Evolutionary conservation across 2,329 filamentous ascomycete genomes (phyloP), one percentile per base, ranked within the genome.

Genomic region (Calonectria leucothoes): DNA sequence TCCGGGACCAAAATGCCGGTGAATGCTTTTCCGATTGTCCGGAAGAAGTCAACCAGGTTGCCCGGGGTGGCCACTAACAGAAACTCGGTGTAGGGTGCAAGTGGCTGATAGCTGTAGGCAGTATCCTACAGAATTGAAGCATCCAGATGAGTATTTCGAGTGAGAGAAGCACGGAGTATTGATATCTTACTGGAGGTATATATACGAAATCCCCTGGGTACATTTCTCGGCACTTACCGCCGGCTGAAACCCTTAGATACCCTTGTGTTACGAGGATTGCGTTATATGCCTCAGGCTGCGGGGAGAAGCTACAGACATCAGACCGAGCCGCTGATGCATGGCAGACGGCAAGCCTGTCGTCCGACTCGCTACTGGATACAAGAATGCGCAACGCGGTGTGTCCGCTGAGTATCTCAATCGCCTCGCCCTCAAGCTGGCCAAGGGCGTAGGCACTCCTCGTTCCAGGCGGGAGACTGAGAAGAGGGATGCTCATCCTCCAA

Each of bases 221-320:
- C 29, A 70, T 29, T 6, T 70, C 68, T 2, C 68, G 59, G 31
- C 61, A 65, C 11, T 14, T 23, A 2, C 66, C 35, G 27, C 48
- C 68, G 10, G 14, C 25, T 8, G 31, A 52, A 20, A 70, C 6
- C 31, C 35, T 70, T 35, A 66, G 3, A 35, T 37, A 48, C 1
- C 68, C 68, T 14, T 70, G 65, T 17, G 48, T 66, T n/a, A 64
- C 33, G 3, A 70, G n/a, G 59, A 70, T 48, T 17, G 68, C 59
- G 23, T 45, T 65, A 17, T 70, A 61, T 61, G 55, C 55, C 55
- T 61, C 55, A 61, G 55, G 33, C 14, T 61, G 55, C n/a, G 55
- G 55, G 10, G 55, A 61, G 33, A 61, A 25, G 55, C 23, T 39
- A 10, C 55, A 61, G 33, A 37, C 35, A 20, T 39, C 35, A 27